Conservation (phyloP, 139 green algal genomes). For the Chlorella sp. region DNA sequence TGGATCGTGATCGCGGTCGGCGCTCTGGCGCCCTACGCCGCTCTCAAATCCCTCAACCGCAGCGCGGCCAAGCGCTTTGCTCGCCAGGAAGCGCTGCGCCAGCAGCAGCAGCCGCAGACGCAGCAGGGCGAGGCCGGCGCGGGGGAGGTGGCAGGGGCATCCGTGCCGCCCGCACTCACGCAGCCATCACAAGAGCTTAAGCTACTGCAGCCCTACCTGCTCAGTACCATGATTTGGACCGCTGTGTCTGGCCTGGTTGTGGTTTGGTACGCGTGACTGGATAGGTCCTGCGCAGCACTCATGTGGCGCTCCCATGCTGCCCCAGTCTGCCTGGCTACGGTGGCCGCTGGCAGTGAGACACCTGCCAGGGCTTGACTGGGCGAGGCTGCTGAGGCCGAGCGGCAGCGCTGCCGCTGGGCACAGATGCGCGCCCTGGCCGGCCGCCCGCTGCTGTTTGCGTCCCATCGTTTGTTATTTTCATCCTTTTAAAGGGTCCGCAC, state of each 20-base stretch:
- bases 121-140: background rate
- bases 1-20: background rate
- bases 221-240: background rate
- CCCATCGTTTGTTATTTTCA: background rate
- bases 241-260: background rate
- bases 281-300: too few relatives aligned
- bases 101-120: background rate
- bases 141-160: too few relatives aligned
- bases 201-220: background rate
- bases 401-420: too few relatives aligned
- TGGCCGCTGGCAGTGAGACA: too few relatives aligned
- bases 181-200: background rate
- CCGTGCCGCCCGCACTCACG: too few relatives aligned
- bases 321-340: too few relatives aligned
- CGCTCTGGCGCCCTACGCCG: background rate
- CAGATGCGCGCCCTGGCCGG: too few relatives aligned
- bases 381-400: too few relatives aligned
- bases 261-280: too few relatives aligned
- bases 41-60: background rate
- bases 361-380: too few relatives aligned
- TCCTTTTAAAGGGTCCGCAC: too few relatives aligned
- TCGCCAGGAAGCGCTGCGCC: background rate
- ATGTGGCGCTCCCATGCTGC: too few relatives aligned
- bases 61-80: background rate
- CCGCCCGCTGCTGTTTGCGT: background rate